These are phyloP conservation scores for Austropuccinia psidii DNA, from an alignment of 1,284 basidiomycete genomes.

Conservation along the genomic window DNA sequence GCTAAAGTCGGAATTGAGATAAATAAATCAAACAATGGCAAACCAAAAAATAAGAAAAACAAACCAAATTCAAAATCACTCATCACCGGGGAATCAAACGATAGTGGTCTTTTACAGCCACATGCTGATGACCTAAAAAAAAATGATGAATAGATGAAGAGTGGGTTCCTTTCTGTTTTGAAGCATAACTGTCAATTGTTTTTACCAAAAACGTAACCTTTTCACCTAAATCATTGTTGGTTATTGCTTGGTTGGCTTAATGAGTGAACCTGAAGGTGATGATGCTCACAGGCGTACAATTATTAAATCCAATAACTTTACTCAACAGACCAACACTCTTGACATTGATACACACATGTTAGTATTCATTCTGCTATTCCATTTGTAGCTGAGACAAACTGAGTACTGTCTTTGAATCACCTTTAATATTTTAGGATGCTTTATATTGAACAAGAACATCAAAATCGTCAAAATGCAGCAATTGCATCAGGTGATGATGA, in stretches of 20 bases:
- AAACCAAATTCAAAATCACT: conserved; percentile 43
- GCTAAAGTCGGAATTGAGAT: conserved; percentile 73
- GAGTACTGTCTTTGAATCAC: not conserved
- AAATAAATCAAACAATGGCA: conserved; percentile 72
- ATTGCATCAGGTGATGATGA: conserved; percentile 50
- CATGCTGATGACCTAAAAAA: conserved; percentile 54
- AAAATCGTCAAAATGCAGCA: conserved; percentile 57
- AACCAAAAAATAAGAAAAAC: conserved; percentile 63
- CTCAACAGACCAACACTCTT: conserved; percentile 85
- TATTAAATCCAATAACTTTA: conserved; percentile 83
- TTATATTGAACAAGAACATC: conserved; percentile 88
- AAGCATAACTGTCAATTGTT: conserved; percentile 54
- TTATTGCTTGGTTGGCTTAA: not conserved
- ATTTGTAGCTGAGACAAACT: not conserved
- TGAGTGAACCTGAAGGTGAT: not conserved
- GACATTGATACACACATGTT: conserved; percentile 98
- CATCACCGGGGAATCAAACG: conserved; percentile 34
- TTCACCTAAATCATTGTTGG: not conserved
- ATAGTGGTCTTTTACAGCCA: conserved; percentile 22
- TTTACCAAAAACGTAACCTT: no score
- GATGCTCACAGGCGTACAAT: conserved; percentile 53
- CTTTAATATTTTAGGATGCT: conserved; percentile 64
- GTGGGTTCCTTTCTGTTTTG: conserved; percentile 46
- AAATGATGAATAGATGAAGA: conserved; percentile 52
- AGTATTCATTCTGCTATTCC: conserved; percentile 45